Base-by-base conservation (phyloP, 805 yeast genomes). In the Deakozyma indianensis region DNA sequence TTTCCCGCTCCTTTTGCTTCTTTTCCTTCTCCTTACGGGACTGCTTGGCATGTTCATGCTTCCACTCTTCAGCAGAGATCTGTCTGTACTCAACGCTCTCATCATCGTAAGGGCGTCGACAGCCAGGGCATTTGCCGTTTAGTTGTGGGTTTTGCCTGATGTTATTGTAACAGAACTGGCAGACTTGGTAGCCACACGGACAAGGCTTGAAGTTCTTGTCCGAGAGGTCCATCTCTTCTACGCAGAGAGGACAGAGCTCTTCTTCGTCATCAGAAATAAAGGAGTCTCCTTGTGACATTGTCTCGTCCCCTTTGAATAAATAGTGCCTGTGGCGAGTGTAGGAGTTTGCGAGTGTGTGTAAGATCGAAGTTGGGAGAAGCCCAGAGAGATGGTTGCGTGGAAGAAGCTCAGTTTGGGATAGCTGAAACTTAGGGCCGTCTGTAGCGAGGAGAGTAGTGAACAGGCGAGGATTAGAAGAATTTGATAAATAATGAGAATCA, bases 181-280 rank as follows among this genome's bases (percentile, higher is more conserved):
- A 92, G 48, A 92, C 84, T 62, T 94, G 96, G 59, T 92, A 92
- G 18, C 99, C 99, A 68, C 99, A 92, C 1, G 97, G 97, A 69
- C 99, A 92, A n/a, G 99, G 99, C 63, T 83, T 86, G 71, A 92
- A 92, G 67, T 87, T 85, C 59, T 83, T 86, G 65, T 92, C 98
- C 16, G 95, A 83, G 42, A 90, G 78, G 64, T 92, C 99, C 87
- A 92, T 80, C 61, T 92, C 96, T 65, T 92, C 99, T 58, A 88
- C 90, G 69, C 99, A 92, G 51, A 92, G 75, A 47, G 98, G 98
- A 66, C 81, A 80, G 53, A 72, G 70, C 52, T 83, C 94, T 53
- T 80, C 90, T 55, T 83, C 92, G 48, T 80, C 87, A 54, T 83
- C 94, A 38, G 85, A 77, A 50, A 79, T 70, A 53, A 78, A 77